Evolutionary conservation across 306 rosid genomes (phyloP), one percentile per base, ranked within the genome.

Genomic region (Betula pendula): DNA sequence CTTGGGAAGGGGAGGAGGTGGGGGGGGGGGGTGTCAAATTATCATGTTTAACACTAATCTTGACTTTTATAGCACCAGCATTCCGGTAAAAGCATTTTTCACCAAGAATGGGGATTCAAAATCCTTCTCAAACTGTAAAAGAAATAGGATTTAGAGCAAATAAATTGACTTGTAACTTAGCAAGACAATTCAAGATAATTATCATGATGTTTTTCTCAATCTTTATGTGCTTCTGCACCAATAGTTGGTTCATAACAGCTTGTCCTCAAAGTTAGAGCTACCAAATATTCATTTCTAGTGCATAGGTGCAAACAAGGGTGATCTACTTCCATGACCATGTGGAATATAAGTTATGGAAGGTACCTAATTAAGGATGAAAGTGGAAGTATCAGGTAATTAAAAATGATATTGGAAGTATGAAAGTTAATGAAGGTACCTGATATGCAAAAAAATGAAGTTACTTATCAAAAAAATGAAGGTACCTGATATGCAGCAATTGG

Each of bases 401-500:
- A 65, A 3, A 65, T 17, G 68, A 62, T 38, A 38, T 38, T 66
- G 29, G 15, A 19, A 17, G 47, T 10, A 38, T 44, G 17, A 29
- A 35, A n/a, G 47, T 20, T 4, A 66, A 33, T 66, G 70, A 19
- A 9, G 72, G 51, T 83, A 95, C 99, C 98, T 92, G 99, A 86
- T 95, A 95, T 38, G 98, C 98, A 74, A n/a, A n/a, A n/a, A n/a
- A n/a, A n/a, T n/a, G n/a, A n/a, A n/a, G n/a, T n/a, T n/a, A n/a
- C n/a, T n/a, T n/a, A n/a, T n/a, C n/a, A n/a, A n/a, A n/a, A n/a
- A n/a, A 66, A 33, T 66, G 70, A 19, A 9, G 72, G 51, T 83
- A 95, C 99, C 98, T 92, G 99, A 86, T 95, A 95, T 38, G 98
- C 98, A 74, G 99, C 98, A 73, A 95, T 70, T 49, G 98, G 99